Percentiles rank a stretch among this genome's conserved stretches.
Conservation (phyloP, 805 yeast genomes). For the Spathaspora arborariae region DNA sequence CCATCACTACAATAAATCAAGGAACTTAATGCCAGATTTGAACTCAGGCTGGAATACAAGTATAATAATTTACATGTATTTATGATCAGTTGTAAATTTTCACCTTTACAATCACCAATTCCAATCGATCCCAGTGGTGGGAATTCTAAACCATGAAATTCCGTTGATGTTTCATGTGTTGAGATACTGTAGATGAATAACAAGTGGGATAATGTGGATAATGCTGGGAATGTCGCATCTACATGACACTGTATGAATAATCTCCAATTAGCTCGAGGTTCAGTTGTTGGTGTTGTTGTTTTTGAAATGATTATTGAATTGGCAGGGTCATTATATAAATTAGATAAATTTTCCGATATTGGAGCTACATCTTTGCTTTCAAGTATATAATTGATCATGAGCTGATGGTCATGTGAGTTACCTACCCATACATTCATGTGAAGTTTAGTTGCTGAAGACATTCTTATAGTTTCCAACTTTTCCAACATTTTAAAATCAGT, state of each 20-base stretch:
- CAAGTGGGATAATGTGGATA: conserved; percentile 32
- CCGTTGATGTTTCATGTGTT: conserved; percentile 17
- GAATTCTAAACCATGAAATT: conserved; percentile 45
- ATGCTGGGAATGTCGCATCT: conserved; percentile 51
- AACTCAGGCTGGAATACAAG: conserved; percentile 25
- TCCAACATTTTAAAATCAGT: conserved; percentile 68
- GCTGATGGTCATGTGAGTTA: conserved; percentile 68
- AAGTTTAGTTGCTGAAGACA: conserved; percentile 75
- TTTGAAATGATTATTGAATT: conserved; percentile 47
- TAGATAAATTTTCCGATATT: background rate
- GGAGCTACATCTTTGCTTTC: background rate
- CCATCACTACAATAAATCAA: conserved; percentile 85
- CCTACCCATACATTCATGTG: conserved; percentile 70
- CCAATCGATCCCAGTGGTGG: conserved; percentile 86
- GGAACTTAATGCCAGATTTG: conserved; percentile 35
- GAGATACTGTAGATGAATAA: conserved; percentile 29
- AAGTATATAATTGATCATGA: conserved; percentile 17
- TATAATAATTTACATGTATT: conserved; percentile 68
- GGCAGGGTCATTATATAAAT: conserved; percentile 46
- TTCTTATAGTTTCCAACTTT: conserved; percentile 73
- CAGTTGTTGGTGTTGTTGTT: conserved; percentile 14
- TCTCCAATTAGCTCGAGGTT: conserved; percentile 54
- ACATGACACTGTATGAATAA: conserved; percentile 57
- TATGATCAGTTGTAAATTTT: conserved; percentile 59
- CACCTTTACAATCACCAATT: conserved; percentile 62